Evolutionary conservation across 2,329 filamentous ascomycete species (phyloP).

Genomic region (Penicillium sp.): DNA sequence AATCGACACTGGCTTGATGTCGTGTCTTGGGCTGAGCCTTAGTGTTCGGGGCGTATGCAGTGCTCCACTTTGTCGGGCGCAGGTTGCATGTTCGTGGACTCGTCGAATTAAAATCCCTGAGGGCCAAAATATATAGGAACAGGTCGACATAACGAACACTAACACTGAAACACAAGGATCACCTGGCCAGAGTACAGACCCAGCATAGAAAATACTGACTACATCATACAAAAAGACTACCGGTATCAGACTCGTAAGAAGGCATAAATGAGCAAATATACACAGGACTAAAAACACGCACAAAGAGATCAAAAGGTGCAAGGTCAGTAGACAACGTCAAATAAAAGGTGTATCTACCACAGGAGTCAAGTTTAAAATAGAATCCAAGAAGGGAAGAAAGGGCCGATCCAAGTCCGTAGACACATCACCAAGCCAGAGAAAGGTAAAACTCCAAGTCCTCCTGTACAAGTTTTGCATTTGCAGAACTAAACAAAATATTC

Average conservation of each 20-base stretch:
- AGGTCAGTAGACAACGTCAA: conserved; percentile 25
- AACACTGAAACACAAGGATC: background rate
- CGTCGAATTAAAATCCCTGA: too few relatives aligned
- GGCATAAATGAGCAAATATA: conserved; percentile 21
- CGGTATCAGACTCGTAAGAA: conserved; percentile 12
- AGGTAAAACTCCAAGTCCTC: conserved; percentile 19
- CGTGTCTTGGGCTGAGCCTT: background rate
- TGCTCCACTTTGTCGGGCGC: background rate
- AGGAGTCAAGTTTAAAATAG: conserved; percentile 22
- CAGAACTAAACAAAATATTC: conserved; percentile 13
- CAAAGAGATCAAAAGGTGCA: conserved; percentile 20
- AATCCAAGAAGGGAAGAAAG: conserved; percentile 14
- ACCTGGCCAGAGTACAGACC: too few relatives aligned
- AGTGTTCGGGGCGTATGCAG: background rate
- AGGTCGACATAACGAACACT: background rate
- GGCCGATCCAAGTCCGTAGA: conserved; percentile 2
- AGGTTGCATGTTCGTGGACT: background rate
- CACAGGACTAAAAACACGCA: conserved; percentile 16
- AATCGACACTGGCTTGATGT: background rate
- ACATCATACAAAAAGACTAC: background rate
- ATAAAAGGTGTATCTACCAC: conserved; percentile 27
- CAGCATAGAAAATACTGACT: background rate
- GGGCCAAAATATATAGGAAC: background rate
- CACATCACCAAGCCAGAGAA: conserved; percentile 7
- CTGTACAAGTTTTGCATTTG: conserved; percentile 21